A percentile compares a stretch with the other conserved stretches of the same genome.
Evolutionary conservation across 495 filamentous ascomycete species (phyloP).

Genomic region (Penicillium maclennaniae): DNA sequence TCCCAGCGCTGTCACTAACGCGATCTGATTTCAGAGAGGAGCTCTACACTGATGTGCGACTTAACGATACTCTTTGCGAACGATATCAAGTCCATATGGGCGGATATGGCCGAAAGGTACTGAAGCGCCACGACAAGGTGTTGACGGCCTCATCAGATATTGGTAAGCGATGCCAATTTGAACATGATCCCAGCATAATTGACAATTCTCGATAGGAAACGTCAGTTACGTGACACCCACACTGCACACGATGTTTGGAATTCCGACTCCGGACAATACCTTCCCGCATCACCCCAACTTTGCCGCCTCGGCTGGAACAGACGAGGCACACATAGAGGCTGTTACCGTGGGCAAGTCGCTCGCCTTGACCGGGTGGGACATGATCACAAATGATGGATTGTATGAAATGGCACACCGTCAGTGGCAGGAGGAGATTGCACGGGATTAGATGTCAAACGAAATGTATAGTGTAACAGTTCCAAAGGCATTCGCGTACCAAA

Average conservation of each 20-base stretch:
- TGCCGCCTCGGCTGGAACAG: conserved; percentile 52
- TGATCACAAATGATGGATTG: conserved; percentile 43
- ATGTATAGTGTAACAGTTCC: no score
- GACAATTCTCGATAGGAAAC: conserved; percentile 39
- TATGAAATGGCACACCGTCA: conserved; percentile 31
- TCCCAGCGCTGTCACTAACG: neutral
- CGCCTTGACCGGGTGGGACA: conserved; percentile 51
- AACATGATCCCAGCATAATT: neutral
- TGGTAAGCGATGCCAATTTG: conserved; percentile 41
- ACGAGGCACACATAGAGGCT: conserved; percentile 47
- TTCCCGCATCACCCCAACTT: conserved; percentile 62
- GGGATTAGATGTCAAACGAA: conserved; percentile 7
- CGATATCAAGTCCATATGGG: conserved; percentile 53
- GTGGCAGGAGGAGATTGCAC: conserved; percentile 25
- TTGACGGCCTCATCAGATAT: conserved; percentile 50
- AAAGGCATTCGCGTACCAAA: no score
- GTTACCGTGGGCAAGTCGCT: conserved; percentile 54
- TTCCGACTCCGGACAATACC: conserved; percentile 40
- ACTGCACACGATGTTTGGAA: conserved; percentile 55
- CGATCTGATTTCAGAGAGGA: conserved; percentile 24
- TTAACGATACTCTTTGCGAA: conserved; percentile 54
- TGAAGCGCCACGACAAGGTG: conserved; percentile 45
- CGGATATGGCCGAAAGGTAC: conserved; percentile 41
- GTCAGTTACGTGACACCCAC: conserved; percentile 63
- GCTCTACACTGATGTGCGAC: conserved; percentile 56